Evolutionary conservation across 108 stramenopile genomes (phyloP).

Genomic region (Pseudonitzschia multiseries): DNA sequence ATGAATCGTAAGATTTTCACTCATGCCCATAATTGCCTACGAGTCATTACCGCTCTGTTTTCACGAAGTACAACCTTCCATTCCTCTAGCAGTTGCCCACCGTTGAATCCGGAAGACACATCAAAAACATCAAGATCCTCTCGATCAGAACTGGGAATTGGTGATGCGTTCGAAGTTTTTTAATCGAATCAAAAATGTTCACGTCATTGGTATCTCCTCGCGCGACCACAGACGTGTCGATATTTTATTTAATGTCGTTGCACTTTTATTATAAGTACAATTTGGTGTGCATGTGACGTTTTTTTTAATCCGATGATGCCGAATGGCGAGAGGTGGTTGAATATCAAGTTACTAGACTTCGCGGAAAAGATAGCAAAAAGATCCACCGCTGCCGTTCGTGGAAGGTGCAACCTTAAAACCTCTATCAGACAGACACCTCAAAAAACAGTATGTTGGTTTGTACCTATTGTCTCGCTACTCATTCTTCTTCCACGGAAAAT

Average conservation of each 20-base stretch:
- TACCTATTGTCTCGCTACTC: background rate
- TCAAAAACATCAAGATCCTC: constrained; percentile 8
- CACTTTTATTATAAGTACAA: background rate
- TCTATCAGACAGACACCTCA: background rate
- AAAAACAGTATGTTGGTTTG: background rate
- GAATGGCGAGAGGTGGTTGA: background rate
- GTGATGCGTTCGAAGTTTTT: background rate
- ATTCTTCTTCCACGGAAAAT: background rate
- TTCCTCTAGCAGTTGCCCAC: background rate
- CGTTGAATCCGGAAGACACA: background rate
- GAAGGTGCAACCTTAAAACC: background rate
- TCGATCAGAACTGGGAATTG: background rate
- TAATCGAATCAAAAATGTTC: background rate
- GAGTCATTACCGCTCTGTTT: too few species aligned
- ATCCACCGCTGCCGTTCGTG: background rate
- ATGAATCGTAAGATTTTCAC: too few species aligned
- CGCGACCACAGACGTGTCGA: constrained; percentile 7
- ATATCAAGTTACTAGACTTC: background rate
- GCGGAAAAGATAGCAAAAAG: background rate
- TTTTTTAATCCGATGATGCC: background rate
- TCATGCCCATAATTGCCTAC: too few species aligned
- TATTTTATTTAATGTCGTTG: background rate
- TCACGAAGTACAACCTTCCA: too few species aligned
- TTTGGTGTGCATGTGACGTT: constrained; percentile 1
- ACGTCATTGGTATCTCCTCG: background rate